Evolutionary conservation across 176 grass and related monocot species (phyloP).

Genomic region (Bromus sterilis): DNA sequence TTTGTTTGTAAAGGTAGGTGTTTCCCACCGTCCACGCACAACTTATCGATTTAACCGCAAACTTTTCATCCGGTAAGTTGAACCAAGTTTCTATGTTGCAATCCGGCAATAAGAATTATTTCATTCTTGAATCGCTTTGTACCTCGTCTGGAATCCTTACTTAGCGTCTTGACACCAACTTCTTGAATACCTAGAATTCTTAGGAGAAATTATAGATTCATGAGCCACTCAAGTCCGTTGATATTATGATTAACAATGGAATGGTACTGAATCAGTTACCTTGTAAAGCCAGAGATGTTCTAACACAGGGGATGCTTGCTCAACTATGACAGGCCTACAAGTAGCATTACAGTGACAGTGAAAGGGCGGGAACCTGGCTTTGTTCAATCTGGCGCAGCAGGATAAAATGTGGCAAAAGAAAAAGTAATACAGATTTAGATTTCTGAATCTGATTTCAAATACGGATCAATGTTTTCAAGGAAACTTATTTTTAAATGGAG

Average conservation of each 20-base stretch:
- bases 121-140: background rate
- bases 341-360: background rate
- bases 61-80: background rate
- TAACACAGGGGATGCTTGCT: background rate
- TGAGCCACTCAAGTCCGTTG: background rate
- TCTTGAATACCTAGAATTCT: background rate
- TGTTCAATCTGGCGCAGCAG: background rate
- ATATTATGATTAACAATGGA: background rate
- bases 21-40: background rate
- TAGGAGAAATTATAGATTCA: background rate
- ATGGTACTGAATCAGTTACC: background rate
- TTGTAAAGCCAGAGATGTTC: background rate
- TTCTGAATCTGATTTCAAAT: background rate
- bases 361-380: too few species aligned
- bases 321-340: background rate
- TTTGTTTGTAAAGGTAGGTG: background rate
- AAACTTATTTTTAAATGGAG: background rate
- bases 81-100: background rate
- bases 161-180: background rate
- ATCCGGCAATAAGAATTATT: background rate
- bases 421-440: background rate
- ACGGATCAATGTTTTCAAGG: background rate
- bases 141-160: background rate
- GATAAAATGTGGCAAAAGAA: background rate
- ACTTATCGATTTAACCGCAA: background rate